Evolutionary conservation across 2,329 filamentous ascomycete species (phyloP).

Genomic region (Lachnellula arida): DNA sequence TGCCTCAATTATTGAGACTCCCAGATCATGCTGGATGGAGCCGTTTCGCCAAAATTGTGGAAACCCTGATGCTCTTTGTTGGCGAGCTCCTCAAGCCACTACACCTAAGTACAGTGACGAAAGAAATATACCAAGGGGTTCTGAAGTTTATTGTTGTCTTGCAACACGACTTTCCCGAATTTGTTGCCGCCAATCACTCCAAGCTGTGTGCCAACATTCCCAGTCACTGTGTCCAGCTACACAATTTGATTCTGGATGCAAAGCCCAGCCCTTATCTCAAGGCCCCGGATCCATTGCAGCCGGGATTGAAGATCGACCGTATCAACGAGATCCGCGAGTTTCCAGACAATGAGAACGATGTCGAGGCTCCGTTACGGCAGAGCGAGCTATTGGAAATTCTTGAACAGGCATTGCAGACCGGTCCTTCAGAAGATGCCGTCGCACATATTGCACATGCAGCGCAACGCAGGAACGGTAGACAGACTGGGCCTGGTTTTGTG

Average conservation of each 20-base stretch:
- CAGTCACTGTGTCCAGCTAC: conserved; percentile 77
- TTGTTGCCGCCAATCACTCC: conserved; percentile 81
- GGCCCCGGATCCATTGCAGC: conserved; percentile 67
- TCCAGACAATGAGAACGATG: conserved; percentile 61
- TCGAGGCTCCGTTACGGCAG: conserved; percentile 44
- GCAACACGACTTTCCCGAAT: conserved; percentile 93
- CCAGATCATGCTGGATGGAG: conserved; percentile 69
- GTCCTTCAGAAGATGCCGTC: conserved; percentile 66
- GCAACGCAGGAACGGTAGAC: conserved; percentile 51
- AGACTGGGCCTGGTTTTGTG: conserved; percentile 62
- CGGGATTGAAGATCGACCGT: conserved; percentile 70
- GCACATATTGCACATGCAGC: conserved; percentile 73
- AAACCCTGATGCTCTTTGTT: conserved; percentile 67
- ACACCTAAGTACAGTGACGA: conserved; percentile 63
- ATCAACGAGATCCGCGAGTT: conserved; percentile 68
- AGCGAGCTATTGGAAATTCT: conserved; percentile 55
- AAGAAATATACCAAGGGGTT: conserved; percentile 79
- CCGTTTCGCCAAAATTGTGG: conserved; percentile 67
- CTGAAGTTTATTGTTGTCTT: conserved; percentile 79
- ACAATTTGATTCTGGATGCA: conserved; percentile 83
- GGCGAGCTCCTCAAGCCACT: conserved; percentile 74
- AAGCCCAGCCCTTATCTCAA: conserved; percentile 64
- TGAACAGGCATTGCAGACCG: conserved; percentile 54
- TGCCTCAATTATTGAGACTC: conserved; percentile 70
- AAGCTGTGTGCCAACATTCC: conserved; percentile 78